A percentile compares a stretch with the other conserved stretches of the same genome.
Conservation (phyloP, 2,329 filamentous ascomycete species). For the Diplodia mutila region DNA sequence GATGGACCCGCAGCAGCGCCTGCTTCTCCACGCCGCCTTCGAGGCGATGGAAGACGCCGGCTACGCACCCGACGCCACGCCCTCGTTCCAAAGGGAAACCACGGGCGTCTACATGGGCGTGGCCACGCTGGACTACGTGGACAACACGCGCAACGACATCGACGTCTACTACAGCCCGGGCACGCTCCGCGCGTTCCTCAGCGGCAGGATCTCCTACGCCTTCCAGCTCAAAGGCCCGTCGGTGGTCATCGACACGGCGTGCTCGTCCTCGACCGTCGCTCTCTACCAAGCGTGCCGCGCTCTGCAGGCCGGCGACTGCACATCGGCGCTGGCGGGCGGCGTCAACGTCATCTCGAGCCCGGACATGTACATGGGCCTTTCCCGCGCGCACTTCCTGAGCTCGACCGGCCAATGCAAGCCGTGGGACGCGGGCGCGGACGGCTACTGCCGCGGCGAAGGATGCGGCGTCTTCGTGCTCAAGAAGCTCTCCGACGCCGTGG, state of each 20-base stretch:
- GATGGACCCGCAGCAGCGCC: constrained; percentile 28
- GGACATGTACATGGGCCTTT: constrained; percentile 36
- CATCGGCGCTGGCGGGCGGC: constrained; percentile 41
- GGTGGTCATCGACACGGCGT: constrained; percentile 34
- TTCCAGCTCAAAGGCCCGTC: constrained; percentile 29
- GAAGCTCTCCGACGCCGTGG: constrained; percentile 52
- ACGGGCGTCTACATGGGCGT: constrained; percentile 42
- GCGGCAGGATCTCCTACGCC: constrained; percentile 28
- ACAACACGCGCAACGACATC: constrained; percentile 32
- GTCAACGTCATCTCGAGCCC: constrained; percentile 39
- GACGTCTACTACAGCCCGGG: constrained; percentile 16
- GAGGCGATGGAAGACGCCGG: constrained; percentile 32
- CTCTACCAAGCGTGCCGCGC: constrained; percentile 35
- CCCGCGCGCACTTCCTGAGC: constrained; percentile 47
- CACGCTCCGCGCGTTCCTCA: constrained; percentile 27
- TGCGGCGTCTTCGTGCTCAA: constrained; percentile 56
- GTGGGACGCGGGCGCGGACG: constrained; percentile 44
- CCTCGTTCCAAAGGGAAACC: constrained; percentile 29
- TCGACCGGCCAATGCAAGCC: constrained; percentile 53
- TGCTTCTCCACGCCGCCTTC: constrained; percentile 17
- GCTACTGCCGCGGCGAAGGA: constrained; percentile 57
- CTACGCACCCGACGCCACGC: constrained; percentile 30
- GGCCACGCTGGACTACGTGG: constrained; percentile 38
- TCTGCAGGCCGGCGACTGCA: constrained; percentile 36
- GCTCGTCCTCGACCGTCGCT: constrained; percentile 33